These are phyloP conservation scores for Ganoderma lingzhi DNA, from an alignment of 1,284 basidiomycete species.

Conservation along the genomic window DNA sequence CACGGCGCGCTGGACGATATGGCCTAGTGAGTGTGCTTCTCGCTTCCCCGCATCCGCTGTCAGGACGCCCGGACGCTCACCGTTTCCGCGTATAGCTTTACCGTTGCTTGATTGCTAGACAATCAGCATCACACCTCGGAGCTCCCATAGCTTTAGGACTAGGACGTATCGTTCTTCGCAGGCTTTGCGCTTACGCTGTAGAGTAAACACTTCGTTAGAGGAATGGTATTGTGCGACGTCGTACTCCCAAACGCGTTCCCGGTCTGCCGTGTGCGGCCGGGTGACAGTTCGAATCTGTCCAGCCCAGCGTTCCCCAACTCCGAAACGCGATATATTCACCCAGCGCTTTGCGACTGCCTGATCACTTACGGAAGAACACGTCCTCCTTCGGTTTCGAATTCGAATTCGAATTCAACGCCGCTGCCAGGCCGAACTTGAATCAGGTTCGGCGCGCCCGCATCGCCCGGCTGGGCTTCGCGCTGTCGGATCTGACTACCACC, in stretches of 20 bases:
- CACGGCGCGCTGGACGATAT: conserved; percentile 58
- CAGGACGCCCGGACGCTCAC: not conserved
- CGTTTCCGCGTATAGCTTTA: conserved; percentile 19
- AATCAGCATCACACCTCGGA: not conserved
- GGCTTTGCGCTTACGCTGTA: conserved; percentile 2
- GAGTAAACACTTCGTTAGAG: conserved; percentile 1
- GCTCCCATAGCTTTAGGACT: too few relatives aligned
- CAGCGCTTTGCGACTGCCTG: not conserved
- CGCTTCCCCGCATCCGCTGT: not conserved
- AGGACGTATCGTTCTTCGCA: not conserved
- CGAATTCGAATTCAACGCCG: not conserved
- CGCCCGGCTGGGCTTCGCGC: too few relatives aligned
- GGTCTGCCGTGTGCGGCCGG: not conserved
- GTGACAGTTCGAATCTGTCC: not conserved
- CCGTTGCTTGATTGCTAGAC: conserved; percentile 17
- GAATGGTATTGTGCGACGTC: conserved; percentile 3
- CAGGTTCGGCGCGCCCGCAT: not conserved
- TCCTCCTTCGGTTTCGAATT: too few relatives aligned
- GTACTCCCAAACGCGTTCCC: not conserved
- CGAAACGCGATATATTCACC: not conserved
- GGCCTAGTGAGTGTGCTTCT: conserved; percentile 48
- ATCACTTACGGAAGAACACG: not conserved
- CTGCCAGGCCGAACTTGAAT: not conserved
- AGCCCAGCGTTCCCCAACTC: not conserved
- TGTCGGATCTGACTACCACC: too few relatives aligned